Base-by-base conservation (phyloP, 2,329 filamentous ascomycete genomes). In the Aspergillus neotritici region DNA sequence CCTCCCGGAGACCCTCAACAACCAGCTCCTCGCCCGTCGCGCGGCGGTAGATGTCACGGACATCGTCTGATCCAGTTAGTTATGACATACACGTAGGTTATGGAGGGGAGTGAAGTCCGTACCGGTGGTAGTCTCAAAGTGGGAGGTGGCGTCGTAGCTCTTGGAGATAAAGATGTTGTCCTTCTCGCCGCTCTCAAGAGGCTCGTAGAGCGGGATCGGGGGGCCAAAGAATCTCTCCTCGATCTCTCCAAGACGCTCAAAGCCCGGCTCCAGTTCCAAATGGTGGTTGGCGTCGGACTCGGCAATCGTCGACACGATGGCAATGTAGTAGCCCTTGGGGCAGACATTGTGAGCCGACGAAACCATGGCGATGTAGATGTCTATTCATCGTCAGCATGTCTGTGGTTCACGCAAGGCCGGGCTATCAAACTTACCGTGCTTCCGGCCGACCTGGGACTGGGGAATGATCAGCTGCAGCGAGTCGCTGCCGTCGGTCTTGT, bases 281-380 rank as follows among this genome's bases (percentile, higher is more conserved):
- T 98, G 93, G 72, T 95, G 90, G 78, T 98, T 97, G 53, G 87
- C 83, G 49, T 83, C 74, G 34, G 83, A 84, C 76, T 98, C 94
- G 52, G 93, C 88, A 63, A 98, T 96, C 47, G 93, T 98, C 37
- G 89, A 95, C 53, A 98, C 91, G 49, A 97, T 98, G 59, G 93
- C 93, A 58, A 98, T 88, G 77, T 94, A 98, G 80, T 96, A 97
- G 49, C 91, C 91, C 79, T 95, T 94, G 60, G 94, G 93, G 75
- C 91, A 97, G 58, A 98, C 94, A 61, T 94, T 97, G 76, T 98
- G 94, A 31, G 90, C 87, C 31, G 87, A 88, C 1, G 90, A 96
- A 47, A 98, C 89, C 66, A 93, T 86, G 44, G 93, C 91, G 63
- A 98, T 84, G 77, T 98, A 98, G 63, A 98, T 90, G 64, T 97